Conservation (phyloP, 2,329 filamentous ascomycete genomes). For the Aureobasidium sp. region DNA sequence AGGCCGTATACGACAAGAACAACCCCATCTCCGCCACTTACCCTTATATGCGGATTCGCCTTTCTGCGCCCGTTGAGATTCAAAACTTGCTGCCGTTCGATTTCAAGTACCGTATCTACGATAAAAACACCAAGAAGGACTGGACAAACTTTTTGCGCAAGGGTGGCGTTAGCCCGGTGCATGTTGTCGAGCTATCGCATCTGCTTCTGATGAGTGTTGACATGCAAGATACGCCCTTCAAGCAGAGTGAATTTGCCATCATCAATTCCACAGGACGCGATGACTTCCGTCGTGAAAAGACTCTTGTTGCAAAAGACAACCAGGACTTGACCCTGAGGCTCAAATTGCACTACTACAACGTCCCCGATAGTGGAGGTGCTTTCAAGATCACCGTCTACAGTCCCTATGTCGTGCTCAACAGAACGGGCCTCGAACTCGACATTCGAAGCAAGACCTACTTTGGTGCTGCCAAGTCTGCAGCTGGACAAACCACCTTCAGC, state of each 20-base stretch:
- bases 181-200: slow-evolving; percentile 93
- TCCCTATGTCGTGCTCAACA: slow-evolving; percentile 91
- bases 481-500: slow-evolving; percentile 65
- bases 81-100: slow-evolving; percentile 95
- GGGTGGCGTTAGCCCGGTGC: slow-evolving; percentile 92
- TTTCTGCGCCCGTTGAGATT: slow-evolving; percentile 86
- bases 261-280: slow-evolving; percentile 85
- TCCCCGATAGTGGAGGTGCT: slow-evolving; percentile 86
- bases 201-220: slow-evolving; percentile 87
- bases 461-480: slow-evolving; percentile 71
- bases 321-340: slow-evolving; percentile 72
- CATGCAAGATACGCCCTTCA: slow-evolving; percentile 93
- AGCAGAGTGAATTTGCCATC: slow-evolving; percentile 91
- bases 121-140: slow-evolving; percentile 97
- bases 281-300: slow-evolving; percentile 80
- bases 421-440: slow-evolving; percentile 82
- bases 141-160: slow-evolving; percentile 98
- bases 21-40: slow-evolving; percentile 79
- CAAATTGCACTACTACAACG: slow-evolving; percentile 81
- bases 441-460: slow-evolving; percentile 86
- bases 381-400: slow-evolving; percentile 95
- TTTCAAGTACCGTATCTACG: slow-evolving; percentile 98
- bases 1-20: slow-evolving; percentile 74
- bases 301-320: slow-evolving; percentile 74
- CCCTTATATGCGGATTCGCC: slow-evolving; percentile 86